Evolutionary conservation across 148 eudicot species (phyloP).

Genomic region (Rhododendron ferrugineum): DNA sequence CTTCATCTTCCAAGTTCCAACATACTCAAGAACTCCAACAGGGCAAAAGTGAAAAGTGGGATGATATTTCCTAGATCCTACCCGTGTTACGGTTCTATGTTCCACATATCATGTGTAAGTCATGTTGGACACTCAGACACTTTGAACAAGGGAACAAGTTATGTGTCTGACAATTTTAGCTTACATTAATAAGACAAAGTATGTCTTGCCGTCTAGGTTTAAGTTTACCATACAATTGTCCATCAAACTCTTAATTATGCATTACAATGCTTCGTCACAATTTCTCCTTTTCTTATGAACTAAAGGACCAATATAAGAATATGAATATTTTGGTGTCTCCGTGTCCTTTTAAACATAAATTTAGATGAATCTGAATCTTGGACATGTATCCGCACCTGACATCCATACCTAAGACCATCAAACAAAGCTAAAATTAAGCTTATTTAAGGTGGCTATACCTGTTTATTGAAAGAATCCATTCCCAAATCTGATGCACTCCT

Average conservation of each 20-base stretch:
- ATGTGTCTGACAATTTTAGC: background rate
- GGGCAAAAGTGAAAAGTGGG: background rate
- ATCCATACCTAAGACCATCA: background rate
- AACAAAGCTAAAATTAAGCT: background rate
- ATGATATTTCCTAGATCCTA: background rate
- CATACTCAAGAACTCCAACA: background rate
- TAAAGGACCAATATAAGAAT: background rate
- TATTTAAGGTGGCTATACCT: conserved; percentile 21
- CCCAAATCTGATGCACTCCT: conserved; percentile 44
- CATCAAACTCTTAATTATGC: background rate
- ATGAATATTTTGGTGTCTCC: background rate
- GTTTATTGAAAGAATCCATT: conserved; percentile 47
- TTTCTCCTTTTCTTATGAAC: background rate
- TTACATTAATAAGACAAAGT: background rate
- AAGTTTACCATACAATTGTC: background rate
- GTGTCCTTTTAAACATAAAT: background rate
- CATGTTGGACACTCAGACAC: background rate
- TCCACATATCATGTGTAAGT: background rate
- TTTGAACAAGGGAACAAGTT: background rate
- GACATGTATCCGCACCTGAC: background rate
- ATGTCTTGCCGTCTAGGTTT: background rate
- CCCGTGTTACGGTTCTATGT: background rate
- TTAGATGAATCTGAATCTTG: background rate
- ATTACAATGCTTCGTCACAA: background rate
- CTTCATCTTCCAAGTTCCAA: background rate